Base-by-base conservation (phyloP, 495 filamentous ascomycete species). In the Neurospora discreta region DNA sequence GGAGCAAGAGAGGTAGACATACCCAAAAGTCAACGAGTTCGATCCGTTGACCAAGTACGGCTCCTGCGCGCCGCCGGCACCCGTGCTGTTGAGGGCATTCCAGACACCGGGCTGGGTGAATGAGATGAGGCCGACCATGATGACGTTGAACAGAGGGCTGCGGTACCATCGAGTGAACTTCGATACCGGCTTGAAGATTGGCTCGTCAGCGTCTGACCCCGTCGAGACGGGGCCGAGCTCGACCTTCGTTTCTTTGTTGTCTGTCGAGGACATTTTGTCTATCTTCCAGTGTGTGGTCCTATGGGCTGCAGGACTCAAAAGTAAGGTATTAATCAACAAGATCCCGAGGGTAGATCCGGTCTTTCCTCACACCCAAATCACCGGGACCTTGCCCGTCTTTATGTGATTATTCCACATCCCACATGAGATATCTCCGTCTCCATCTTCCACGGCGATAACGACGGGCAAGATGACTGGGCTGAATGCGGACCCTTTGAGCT, bases 61-160 rank as follows among this genome's bases (percentile, higher is more conserved):
- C 43, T 81, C 82, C 33, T 88, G 85, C 70, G 85, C 83, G 15
- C 88, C 87, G 69, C 88, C 88, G 0, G 87, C 87, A 36, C 88
- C 88, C 4, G 87, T 83, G 36, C 81, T 85, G 72, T 86, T 88
- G 67, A 89, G 75, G 3, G 87, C 87, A 67, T 85, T 87, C 87
- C 87, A 89, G 41, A 89, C 86, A 1, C 87, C 87, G 0, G 87
- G 87, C 69, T 88, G 84, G 10, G 85, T 85, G 76, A 89, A 88
- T 2, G 83, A 84, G 44, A 89, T 85, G 41, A 85, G 71, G 15
- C 87, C 87, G 20, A 88, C 82, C 6, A 88, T 76, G 68, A 89
- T 81, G 42, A 86, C 85, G 73, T 88, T 87, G 77, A 85, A 87
- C 3, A 88, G 77, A 36, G 85, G 84, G 46, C 84, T 85, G 69